Conservation (phyloP, 441 rosid species). For the Populus trichocarpa region DNA sequence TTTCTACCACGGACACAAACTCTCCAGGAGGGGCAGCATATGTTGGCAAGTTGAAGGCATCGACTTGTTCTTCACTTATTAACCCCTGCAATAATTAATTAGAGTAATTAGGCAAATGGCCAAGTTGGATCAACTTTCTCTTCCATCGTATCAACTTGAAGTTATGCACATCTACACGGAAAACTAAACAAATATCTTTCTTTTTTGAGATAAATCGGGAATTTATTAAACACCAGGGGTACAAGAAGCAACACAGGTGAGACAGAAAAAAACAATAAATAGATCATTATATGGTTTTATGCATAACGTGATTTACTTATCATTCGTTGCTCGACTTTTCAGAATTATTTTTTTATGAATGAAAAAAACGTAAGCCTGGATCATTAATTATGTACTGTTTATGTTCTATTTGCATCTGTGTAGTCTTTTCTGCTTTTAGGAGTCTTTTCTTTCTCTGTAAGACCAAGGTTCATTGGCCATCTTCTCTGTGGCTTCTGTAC, state of each 20-base stretch:
- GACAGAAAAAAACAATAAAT: neutral
- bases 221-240: neutral
- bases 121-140: neutral
- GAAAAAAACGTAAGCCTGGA: neutral
- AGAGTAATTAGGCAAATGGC: neutral
- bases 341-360: neutral
- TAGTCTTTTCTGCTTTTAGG: neutral
- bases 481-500: neutral
- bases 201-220: neutral
- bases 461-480: neutral
- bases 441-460: neutral
- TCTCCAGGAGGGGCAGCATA: slow-evolving; percentile 36
- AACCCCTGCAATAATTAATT: slow-evolving; percentile 27
- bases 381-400: neutral
- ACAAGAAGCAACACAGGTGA: neutral
- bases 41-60: slow-evolving; percentile 43
- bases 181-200: neutral
- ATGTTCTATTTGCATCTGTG: neutral
- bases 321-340: neutral
- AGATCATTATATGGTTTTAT: neutral
- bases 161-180: neutral
- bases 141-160: neutral
- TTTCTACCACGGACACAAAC: slow-evolving; percentile 17
- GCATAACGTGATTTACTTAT: neutral
- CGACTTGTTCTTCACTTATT: slow-evolving; percentile 34